Evolutionary conservation across 768 basidiomycete species (phyloP).

Genomic region (Amanita muscaria): DNA sequence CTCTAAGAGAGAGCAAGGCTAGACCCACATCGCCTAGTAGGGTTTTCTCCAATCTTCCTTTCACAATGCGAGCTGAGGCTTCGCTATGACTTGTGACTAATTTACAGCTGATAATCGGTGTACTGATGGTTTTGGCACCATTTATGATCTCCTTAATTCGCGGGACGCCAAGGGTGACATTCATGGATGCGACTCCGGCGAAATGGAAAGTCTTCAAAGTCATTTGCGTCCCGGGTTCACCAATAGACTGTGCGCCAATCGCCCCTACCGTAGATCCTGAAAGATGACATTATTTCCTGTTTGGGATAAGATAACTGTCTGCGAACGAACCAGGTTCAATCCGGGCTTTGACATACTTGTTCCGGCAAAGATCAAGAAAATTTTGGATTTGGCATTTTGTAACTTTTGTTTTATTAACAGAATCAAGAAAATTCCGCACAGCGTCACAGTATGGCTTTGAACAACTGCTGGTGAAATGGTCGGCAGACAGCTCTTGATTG

Average conservation of each 20-base stretch:
- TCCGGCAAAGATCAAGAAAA: conserved; percentile 86
- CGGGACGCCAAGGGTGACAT: conserved; percentile 98
- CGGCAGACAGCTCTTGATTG: conserved; percentile 47
- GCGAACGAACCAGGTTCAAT: conserved; percentile 78
- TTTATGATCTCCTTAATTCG: conserved; percentile 99
- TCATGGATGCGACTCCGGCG: conserved; percentile 99
- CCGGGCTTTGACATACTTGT: conserved; percentile 88
- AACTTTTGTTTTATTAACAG: conserved; percentile 83
- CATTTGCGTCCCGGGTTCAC: conserved; percentile 99
- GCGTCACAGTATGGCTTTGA: conserved; percentile 60
- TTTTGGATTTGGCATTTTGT: conserved; percentile 68
- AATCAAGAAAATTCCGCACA: conserved; percentile 64
- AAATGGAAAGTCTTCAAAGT: conserved; percentile 99
- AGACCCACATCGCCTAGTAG: conserved; percentile 78
- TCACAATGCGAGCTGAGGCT: conserved; percentile 95
- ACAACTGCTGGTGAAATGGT: conserved; percentile 61
- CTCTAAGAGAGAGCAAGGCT: background rate
- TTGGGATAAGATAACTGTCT: background rate
- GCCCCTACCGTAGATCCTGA: conserved; percentile 95
- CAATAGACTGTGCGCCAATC: conserved; percentile 97
- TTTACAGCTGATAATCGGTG: conserved; percentile 96
- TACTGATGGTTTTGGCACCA: conserved; percentile 93
- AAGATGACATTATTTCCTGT: background rate
- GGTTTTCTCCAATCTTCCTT: conserved; percentile 92
- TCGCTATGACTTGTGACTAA: conserved; percentile 80